These are phyloP conservation scores for Proliferodiscus dingleyae DNA, from an alignment of 2,329 filamentous ascomycete species.

Conservation along the genomic window DNA sequence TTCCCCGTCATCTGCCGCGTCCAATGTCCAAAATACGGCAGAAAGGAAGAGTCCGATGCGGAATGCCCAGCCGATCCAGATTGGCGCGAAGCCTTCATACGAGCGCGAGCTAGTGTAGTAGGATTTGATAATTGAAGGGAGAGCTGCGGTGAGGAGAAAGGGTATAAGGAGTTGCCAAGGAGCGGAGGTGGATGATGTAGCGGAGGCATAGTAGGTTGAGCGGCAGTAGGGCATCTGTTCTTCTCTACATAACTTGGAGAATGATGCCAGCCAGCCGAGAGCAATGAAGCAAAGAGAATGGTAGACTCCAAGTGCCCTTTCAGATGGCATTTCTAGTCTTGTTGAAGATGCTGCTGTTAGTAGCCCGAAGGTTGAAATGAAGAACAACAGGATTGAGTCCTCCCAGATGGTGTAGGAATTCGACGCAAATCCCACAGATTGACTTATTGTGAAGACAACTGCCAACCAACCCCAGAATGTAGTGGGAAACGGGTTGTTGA, in stretches of 20 bases:
- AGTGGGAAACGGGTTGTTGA: slow-evolving; percentile 58
- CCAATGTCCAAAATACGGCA: slow-evolving; percentile 81
- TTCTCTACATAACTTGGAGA: slow-evolving; percentile 89
- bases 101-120: slow-evolving; percentile 80
- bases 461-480: slow-evolving; percentile 87
- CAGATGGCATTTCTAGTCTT: slow-evolving; percentile 59
- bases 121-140: slow-evolving; percentile 72
- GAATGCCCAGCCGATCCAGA: slow-evolving; percentile 80
- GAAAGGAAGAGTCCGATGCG: slow-evolving; percentile 70
- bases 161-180: slow-evolving; percentile 84
- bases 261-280: slow-evolving; percentile 73
- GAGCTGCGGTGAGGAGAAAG: slow-evolving; percentile 62
- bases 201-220: slow-evolving; percentile 92
- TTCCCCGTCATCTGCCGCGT: slow-evolving; percentile 79
- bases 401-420: slow-evolving; percentile 99
- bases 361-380: slow-evolving; percentile 81
- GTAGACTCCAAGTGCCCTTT: slow-evolving; percentile 73
- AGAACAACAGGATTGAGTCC: slow-evolving; percentile 88
- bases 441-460: slow-evolving; percentile 72
- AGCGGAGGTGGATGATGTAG: slow-evolving; percentile 86
- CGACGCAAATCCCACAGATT: slow-evolving; percentile 90
- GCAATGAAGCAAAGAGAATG: slow-evolving; percentile 81
- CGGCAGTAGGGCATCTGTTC: slow-evolving; percentile 97
- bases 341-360: slow-evolving; percentile 71
- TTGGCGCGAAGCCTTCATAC: slow-evolving; percentile 77